Base-by-base conservation (phyloP, 305 asterid species). In the Fraxinus greggii region DNA sequence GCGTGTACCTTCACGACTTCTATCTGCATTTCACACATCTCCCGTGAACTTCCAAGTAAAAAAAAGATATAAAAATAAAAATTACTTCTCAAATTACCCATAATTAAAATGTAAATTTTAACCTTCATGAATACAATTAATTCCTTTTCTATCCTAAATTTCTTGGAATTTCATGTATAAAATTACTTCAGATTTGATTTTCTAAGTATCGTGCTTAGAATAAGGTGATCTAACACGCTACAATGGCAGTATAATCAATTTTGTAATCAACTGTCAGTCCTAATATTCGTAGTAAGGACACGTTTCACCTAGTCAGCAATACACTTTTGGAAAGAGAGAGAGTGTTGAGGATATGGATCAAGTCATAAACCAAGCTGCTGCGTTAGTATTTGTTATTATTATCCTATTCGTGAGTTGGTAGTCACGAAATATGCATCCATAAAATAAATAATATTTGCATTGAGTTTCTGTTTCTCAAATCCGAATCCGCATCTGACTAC, bases 341-440 rank as follows among this genome's bases (percentile, higher is more conserved):
- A 83, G 48, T 56, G 78, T 61, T 79, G 36, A 35, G 88, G 85
- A 82, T 77, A 83, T 89, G 89, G 88, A 88, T 81, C 19, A 6
- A 69, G 75, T 78, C 86, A 81, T 78, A 83, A 79, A 69, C 75
- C 75, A 69, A 36, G 75, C 38, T 17, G 38, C 75, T 28, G 75
- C 75, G 3, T 85, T 28, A n/a, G 21, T 76, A 54, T 48, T 21
- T 33, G n/a, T 59, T 59, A 48, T 29, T 76, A 51, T 48, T 23
- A 76, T 45, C 61, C 13, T 5, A 13, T 40, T 42, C 82, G 36
- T 51, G 38, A 67, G 72, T 80, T 77, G 77, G 54, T 79, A 76
- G 13, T 24, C 26, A 51, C 26, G 13, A 79, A 15, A 73, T 13
- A 6, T 38, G 48, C 40, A 80, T 80, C 38, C 1, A 63, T 69